These are phyloP conservation scores for Coemansia sp. DNA, from an alignment of 192 early-diverging fungal species.

Conservation along the genomic window DNA sequence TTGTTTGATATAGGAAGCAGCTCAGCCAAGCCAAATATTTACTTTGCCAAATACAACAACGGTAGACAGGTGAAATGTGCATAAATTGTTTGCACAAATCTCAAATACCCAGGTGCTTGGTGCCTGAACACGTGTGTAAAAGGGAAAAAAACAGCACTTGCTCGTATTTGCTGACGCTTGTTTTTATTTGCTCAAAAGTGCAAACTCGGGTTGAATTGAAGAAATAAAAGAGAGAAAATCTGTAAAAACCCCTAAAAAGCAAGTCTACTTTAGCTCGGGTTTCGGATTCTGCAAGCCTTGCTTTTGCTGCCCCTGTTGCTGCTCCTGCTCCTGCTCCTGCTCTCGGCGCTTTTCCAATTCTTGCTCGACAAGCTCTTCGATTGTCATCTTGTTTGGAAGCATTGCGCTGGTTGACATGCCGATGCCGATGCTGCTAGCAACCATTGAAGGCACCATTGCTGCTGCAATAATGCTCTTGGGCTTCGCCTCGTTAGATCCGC, in stretches of 20 bases:
- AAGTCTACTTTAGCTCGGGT: not conserved
- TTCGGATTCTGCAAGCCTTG: not conserved
- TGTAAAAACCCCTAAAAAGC: not conserved
- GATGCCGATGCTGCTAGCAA: constrained; percentile 49
- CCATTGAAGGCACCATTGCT: constrained; percentile 52
- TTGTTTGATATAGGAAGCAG: too few species aligned
- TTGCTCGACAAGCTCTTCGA: constrained; percentile 48
- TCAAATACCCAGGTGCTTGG: not conserved
- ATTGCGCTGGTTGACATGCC: constrained; percentile 53
- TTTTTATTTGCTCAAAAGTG: not conserved
- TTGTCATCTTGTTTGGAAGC: constrained; percentile 51
- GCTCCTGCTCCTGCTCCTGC: constrained; percentile 8
- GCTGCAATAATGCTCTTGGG: constrained; percentile 36
- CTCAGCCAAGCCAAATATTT: too few species aligned
- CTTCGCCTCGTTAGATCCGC: constrained; percentile 27
- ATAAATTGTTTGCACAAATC: not conserved
- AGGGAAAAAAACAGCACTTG: too few species aligned
- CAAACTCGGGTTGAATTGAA: not conserved
- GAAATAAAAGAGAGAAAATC: constrained; percentile 8
- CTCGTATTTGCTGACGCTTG: not conserved
- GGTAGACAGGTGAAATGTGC: not conserved
- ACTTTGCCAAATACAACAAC: not conserved
- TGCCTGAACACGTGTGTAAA: not conserved
- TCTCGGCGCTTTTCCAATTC: constrained; percentile 34
- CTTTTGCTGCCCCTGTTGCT: constrained; percentile 3